Evolutionary conservation across 805 yeast genomes (phyloP).

Genomic region (Pichia sporocuriosa): DNA sequence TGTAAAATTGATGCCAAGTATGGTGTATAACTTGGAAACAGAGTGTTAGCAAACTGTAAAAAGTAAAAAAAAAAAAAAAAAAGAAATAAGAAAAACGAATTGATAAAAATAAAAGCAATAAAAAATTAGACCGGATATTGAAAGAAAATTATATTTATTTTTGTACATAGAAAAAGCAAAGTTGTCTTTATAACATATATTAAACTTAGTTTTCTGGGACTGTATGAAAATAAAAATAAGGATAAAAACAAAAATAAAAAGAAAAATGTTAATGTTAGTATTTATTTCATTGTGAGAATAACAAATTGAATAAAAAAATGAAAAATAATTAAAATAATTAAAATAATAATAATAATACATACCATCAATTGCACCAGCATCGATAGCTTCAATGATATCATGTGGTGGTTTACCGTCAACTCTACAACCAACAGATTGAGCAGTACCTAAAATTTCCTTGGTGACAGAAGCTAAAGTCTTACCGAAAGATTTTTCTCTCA

Average conservation of each 20-base stretch:
- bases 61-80: not conserved
- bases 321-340: too few species aligned
- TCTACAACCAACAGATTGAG: slow-evolving; percentile 99
- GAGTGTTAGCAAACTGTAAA: slow-evolving; percentile 81
- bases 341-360: slow-evolving; percentile 31
- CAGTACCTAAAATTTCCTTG: slow-evolving; percentile 99
- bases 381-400: slow-evolving; percentile 96
- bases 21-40: slow-evolving; percentile 60
- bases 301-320: not conserved
- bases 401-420: slow-evolving; percentile 99
- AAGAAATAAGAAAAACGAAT: not conserved
- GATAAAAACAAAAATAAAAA: not conserved
- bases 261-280: slow-evolving; percentile 9
- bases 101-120: too few species aligned
- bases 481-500: slow-evolving; percentile 97
- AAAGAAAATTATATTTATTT: slow-evolving; percentile 9
- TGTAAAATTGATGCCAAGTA: slow-evolving; percentile 81
- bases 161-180: slow-evolving; percentile 23
- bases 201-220: slow-evolving; percentile 65
- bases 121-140: not conserved
- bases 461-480: slow-evolving; percentile 94
- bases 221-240: slow-evolving; percentile 10
- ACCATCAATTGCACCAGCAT: slow-evolving; percentile 94
- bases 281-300: not conserved
- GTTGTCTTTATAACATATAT: slow-evolving; percentile 15